A percentile compares a stretch with the other conserved stretches of the same genome.
These are phyloP conservation scores for Grifola frondosa DNA, from an alignment of 1,284 basidiomycete genomes.

Conservation along the genomic window DNA sequence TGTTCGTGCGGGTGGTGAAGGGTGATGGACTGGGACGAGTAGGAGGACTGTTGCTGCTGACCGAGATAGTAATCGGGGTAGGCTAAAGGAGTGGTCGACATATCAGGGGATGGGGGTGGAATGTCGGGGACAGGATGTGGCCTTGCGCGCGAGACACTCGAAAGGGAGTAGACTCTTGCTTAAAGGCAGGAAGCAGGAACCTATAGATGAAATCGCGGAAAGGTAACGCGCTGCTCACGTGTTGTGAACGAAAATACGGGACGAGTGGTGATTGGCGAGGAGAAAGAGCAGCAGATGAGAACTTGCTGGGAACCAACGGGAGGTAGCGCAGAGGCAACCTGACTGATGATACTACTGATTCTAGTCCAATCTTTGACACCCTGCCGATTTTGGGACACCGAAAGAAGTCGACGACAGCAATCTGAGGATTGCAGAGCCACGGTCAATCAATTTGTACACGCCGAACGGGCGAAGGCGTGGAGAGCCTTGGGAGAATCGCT, in stretches of 20 bases:
- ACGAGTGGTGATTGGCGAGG: conserved; percentile 12
- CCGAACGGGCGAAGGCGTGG: conserved; percentile 1
- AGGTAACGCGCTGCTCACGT: conserved; percentile 14
- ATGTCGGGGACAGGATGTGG: conserved; percentile 18
- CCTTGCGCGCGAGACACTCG: conserved; percentile 17
- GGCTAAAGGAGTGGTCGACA: conserved; percentile 32
- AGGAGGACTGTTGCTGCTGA: conserved; percentile 24
- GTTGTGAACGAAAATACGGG: conserved; percentile 12
- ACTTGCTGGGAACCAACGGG: too few relatives aligned
- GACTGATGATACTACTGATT: conserved; percentile 14
- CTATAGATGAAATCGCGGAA: background rate
- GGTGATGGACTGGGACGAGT: conserved; percentile 30
- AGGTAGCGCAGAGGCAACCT: too few relatives aligned
- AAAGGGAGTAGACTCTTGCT: conserved; percentile 19
- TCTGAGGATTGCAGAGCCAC: conserved; percentile 11
- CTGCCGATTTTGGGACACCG: too few relatives aligned
- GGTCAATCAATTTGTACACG: conserved; percentile 16
- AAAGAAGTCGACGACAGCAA: conserved; percentile 11
- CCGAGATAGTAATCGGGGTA: conserved; percentile 40
- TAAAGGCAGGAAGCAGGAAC: conserved; percentile 19
- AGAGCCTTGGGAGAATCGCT: too few relatives aligned
- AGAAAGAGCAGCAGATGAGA: conserved; percentile 10
- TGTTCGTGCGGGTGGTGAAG: conserved; percentile 28
- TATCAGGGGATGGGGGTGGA: conserved; percentile 11
- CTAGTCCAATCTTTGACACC: too few relatives aligned